Evolutionary conservation across 768 basidiomycete species (phyloP), one percentile per base, ranked within the genome.

Genomic region (Amanita exitialis): DNA sequence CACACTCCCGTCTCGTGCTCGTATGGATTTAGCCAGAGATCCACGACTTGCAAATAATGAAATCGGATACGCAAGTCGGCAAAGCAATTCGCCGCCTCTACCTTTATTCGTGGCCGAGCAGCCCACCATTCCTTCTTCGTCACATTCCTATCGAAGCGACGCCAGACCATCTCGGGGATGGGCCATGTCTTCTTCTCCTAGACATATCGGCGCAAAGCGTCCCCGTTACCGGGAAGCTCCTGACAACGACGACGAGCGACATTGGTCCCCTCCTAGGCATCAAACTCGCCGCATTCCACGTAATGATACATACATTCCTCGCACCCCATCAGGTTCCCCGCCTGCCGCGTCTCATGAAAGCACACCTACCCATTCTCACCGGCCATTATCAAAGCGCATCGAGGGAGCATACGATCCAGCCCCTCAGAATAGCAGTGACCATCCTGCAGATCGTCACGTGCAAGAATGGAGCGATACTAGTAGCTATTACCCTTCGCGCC

Each of bases 101-200:
- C 20, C 21, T 12, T 28, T 16, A 7, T 23, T 25, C 9, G 1
- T 12, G 25, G 21, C 36, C 10, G 45, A 13, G 18, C 13, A 16
- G 4, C 32, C 32, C 0, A 35, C 1, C 13, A 25, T 34, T 15
- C n/a, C 35, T 9, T n/a, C 30, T 6, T 15, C 23, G n/a, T 32
- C 34, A 8, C 12, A 47, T 21, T 9, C 27, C 18, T 6, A 20
- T 15, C 35, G 13, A 10, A 15, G 38, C 16, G 47, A 49, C 7
- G 37, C 46, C 13, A 48, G 35, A 48, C 47, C 47, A 38, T 48
- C 47, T 7, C 47, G 47, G 15, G 30, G 16, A 48, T 48, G 47
- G 47, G 1, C 47, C 38, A 37, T 37, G 42, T 49, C 37, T 13
- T 9, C 47, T 13, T 2, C 34, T 16, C 25, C 27, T 15, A 48